phyloP scores from a whole-genome alignment of 192 early-diverging fungal species.

The Rhizophagus clarus region DNA sequence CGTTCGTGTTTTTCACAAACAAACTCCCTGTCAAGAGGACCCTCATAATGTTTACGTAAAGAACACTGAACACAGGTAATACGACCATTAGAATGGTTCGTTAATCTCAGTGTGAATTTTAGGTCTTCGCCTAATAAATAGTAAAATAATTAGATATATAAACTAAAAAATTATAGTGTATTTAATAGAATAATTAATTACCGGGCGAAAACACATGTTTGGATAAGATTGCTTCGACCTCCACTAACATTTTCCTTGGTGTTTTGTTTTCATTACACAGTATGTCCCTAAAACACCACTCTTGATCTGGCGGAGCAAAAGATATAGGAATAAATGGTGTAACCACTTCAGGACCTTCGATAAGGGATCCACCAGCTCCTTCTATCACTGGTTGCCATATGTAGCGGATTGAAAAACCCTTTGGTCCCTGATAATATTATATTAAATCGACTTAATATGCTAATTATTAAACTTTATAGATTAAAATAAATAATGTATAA shows the following conservation, averaged over 20 bases:
- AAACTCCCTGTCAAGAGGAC: slow-evolving; percentile 42
- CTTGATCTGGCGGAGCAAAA: slow-evolving; percentile 38
- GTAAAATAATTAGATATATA: slow-evolving; percentile 28
- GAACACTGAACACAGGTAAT: slow-evolving; percentile 35
- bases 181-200: slow-evolving; percentile 22
- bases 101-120: slow-evolving; percentile 17
- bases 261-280: slow-evolving; percentile 36
- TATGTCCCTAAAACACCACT: slow-evolving; percentile 35
- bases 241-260: slow-evolving; percentile 21
- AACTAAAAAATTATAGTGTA: slow-evolving; percentile 28
- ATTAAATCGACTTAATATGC: neutral
- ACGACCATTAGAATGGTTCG: slow-evolving; percentile 31
- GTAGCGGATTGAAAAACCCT: slow-evolving; percentile 10
- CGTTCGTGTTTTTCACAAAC: slow-evolving; percentile 44
- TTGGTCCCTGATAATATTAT: slow-evolving; percentile 29
- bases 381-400: slow-evolving; percentile 10
- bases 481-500: slow-evolving; percentile 23
- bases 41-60: slow-evolving; percentile 52
- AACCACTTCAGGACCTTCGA: slow-evolving; percentile 41
- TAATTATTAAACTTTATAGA: neutral
- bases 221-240: slow-evolving; percentile 40
- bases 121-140: slow-evolving; percentile 25
- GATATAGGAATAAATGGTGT: slow-evolving; percentile 42
- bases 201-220: slow-evolving; percentile 44
- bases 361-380: slow-evolving; percentile 20